These are phyloP conservation scores for Pestalotiopsis sp. DNA, from an alignment of 2,329 filamentous ascomycete genomes.

Conservation along the genomic window DNA sequence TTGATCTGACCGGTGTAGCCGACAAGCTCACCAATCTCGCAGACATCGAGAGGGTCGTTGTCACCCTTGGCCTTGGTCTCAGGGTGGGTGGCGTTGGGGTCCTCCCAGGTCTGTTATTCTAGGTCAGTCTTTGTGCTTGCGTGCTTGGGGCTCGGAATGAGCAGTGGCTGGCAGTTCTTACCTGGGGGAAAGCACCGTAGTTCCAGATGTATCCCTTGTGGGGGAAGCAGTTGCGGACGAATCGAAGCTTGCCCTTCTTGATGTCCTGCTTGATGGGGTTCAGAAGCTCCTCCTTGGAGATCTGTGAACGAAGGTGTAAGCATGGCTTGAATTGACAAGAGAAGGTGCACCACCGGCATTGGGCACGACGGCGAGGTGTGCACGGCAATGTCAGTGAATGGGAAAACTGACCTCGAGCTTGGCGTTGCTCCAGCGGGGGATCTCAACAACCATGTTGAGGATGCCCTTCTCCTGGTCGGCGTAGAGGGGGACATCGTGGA, in stretches of 20 bases:
- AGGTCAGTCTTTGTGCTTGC: slow-evolving; percentile 17
- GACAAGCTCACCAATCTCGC: slow-evolving; percentile 98
- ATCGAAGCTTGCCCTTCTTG: slow-evolving; percentile 99
- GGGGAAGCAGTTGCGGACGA: slow-evolving; percentile 99
- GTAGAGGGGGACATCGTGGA: slow-evolving; percentile 98
- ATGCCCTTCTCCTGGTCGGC: slow-evolving; percentile 95
- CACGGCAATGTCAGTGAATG: slow-evolving; percentile 8
- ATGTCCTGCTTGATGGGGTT: slow-evolving; percentile 99
- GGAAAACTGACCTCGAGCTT: slow-evolving; percentile 86
- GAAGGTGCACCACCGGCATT: not conserved
- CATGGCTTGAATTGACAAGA: not conserved
- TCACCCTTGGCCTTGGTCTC: slow-evolving; percentile 99
- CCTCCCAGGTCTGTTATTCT: slow-evolving; percentile 85
- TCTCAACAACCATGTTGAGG: slow-evolving; percentile 99
- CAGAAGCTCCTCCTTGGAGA: slow-evolving; percentile 97
- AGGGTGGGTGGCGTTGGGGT: slow-evolving; percentile 92
- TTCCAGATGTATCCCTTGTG: slow-evolving; percentile 99
- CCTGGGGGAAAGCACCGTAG: slow-evolving; percentile 99
- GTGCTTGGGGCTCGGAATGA: slow-evolving; percentile 13
- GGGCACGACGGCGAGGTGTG: not conserved
- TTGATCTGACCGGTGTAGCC: slow-evolving; percentile 96
- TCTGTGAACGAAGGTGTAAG: slow-evolving; percentile 54
- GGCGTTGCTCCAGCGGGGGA: slow-evolving; percentile 98
- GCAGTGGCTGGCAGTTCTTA: slow-evolving; percentile 46
- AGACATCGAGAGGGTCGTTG: slow-evolving; percentile 98